Base-by-base conservation (phyloP, 495 filamentous ascomycete genomes). In the Astrothelium macrocarpum region DNA sequence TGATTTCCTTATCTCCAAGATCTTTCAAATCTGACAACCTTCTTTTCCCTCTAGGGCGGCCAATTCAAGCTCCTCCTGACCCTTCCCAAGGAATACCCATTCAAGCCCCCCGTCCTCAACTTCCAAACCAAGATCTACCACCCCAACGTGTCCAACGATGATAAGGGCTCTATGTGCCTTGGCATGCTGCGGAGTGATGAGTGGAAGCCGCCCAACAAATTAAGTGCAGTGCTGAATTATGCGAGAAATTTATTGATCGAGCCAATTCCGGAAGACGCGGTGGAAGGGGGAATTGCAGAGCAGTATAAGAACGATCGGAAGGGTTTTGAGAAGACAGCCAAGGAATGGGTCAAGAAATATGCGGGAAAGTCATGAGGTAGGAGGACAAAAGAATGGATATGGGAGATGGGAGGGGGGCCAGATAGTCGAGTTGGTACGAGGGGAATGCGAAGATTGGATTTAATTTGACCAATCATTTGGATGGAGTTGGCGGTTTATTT, bases 71-170 rank as follows among this genome's bases (percentile, higher is more conserved):
- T 98, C 23, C 79, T 86, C 58, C 78, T 97, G 64, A 81, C 74
- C 23, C 84, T 98, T 3, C 94, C 94, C 23, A 77, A 75, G 64
- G 88, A 94, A 66, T 98, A 97, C 79, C 94, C 94, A 11, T 98
- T 97, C 85, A 95, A 95, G 71, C 86, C 94, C 3, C 95, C 95
- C 0, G 80, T 79, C 36, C 82, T 98, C 66, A 86, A 79, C 68
- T 98, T 97, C 84, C 81, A 83, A 60, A 98, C 94, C 43, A 96
- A 94, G 72, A 90, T 98, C 78, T 98, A 96, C 80, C 94, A 98
- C 81, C 95, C 95, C 16, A 98, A 98, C 77, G 85, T 98, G 53
- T 91, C 89, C 71, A 96, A 96, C 80, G 95, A 97, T 75, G 87
- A 86, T 67, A 87, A 88, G 63, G 94, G 94, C 10, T 84, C 80